phyloP scores from a whole-genome alignment of 164 flowering plant genomes.

The Chimonanthus salicifolius region DNA sequence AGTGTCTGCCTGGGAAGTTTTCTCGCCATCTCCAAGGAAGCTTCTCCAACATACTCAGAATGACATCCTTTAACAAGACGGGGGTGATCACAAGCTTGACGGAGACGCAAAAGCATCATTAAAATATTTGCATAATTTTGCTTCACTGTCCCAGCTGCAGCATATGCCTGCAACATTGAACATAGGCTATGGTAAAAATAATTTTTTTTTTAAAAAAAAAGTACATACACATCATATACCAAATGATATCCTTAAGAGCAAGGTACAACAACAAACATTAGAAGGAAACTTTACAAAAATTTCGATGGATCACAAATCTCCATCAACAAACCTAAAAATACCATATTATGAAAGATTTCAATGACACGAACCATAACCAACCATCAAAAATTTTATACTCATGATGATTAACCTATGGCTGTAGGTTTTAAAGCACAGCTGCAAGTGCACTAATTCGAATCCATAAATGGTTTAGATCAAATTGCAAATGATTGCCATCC shows the following conservation, averaged over 20 bases:
- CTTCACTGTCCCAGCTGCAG: slow-evolving; percentile 94
- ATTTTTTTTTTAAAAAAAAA: neutral
- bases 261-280: neutral
- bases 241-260: neutral
- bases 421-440: too few relatives aligned
- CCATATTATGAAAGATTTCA: too few relatives aligned
- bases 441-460: too few relatives aligned
- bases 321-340: neutral
- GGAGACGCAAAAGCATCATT: slow-evolving; percentile 93
- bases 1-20: slow-evolving; percentile 64
- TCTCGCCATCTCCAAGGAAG: slow-evolving; percentile 66
- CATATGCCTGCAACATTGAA: slow-evolving; percentile 61
- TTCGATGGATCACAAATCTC: neutral
- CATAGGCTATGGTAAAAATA: neutral
- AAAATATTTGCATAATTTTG: slow-evolving; percentile 94
- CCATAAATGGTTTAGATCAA: too few relatives aligned
- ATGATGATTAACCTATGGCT: too few relatives aligned
- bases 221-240: neutral
- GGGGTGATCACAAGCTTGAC: slow-evolving; percentile 99
- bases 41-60: slow-evolving; percentile 48
- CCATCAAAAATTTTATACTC: neutral
- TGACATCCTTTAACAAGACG: slow-evolving; percentile 66
- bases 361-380: neutral
- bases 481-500: too few relatives aligned
- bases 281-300: neutral